Conservation (phyloP, 768 basidiomycete genomes). For the Goffeauzyma gilvescens region DNA sequence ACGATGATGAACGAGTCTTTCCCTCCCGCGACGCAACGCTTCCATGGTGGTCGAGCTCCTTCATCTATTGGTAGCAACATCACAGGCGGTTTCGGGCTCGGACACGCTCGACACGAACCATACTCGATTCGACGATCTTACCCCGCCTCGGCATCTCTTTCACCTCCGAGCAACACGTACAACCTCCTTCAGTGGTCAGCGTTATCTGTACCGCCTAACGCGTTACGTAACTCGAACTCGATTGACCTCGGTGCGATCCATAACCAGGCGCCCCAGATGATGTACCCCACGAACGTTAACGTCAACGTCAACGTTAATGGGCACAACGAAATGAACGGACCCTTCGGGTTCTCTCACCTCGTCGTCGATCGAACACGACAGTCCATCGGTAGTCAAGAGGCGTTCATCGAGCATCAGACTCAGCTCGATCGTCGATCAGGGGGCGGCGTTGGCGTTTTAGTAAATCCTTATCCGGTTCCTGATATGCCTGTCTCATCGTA, state of each 20-base stretch:
- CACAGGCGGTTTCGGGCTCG: neutral
- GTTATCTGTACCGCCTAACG: neutral
- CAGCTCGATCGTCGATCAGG: neutral
- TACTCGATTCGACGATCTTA: neutral
- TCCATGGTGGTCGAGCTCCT: neutral
- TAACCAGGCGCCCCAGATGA: neutral
- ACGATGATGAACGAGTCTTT: neutral
- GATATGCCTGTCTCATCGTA: neutral
- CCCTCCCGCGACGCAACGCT: neutral
- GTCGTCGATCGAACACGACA: neutral
- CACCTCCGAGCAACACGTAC: slow-evolving; percentile 1
- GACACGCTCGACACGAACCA: neutral
- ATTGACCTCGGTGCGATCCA: neutral
- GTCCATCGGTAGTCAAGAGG: neutral
- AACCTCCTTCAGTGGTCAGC: too few species aligned
- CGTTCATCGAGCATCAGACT: neutral
- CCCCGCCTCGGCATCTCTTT: neutral
- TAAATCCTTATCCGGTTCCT: neutral
- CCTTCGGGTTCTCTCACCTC: neutral
- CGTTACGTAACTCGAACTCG: neutral
- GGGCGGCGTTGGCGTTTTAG: neutral
- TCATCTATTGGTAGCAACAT: neutral
- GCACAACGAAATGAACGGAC: neutral
- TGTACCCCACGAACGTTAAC: neutral
- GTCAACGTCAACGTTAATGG: neutral